A percentile compares a stretch with the other conserved stretches of the same genome.
Evolutionary conservation across 1,139 yeast genomes (phyloP).

Genomic region (Debaryomyces psychrophilus): DNA sequence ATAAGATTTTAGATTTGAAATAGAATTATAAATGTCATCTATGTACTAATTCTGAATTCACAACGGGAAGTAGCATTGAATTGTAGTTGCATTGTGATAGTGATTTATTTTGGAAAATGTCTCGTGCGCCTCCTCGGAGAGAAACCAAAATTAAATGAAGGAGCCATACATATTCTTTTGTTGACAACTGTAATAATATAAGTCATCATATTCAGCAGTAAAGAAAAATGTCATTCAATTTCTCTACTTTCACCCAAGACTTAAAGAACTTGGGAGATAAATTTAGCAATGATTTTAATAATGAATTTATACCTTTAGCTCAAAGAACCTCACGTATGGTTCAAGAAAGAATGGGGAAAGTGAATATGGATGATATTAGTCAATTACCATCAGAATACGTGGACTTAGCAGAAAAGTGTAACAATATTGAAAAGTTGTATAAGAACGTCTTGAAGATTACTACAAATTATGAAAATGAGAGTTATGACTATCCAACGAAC

Average conservation of each 20-base stretch:
- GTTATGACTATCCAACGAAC: constrained; percentile 87
- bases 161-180: not conserved
- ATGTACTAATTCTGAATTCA: too few relatives aligned
- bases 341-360: constrained; percentile 77
- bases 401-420: constrained; percentile 75
- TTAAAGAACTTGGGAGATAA: constrained; percentile 44
- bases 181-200: not conserved
- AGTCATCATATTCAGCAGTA: not conserved
- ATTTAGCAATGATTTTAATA: constrained; percentile 46
- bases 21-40: too few relatives aligned
- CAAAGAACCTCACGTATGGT: constrained; percentile 79
- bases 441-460: constrained; percentile 74
- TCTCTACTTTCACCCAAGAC: constrained; percentile 45
- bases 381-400: constrained; percentile 83
- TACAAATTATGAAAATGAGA: constrained; percentile 69
- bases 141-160: not conserved
- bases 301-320: constrained; percentile 63
- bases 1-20: not conserved
- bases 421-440: constrained; percentile 73
- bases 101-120: not conserved
- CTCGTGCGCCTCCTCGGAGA: constrained; percentile 8
- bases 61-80: not conserved
- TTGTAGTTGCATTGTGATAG: not conserved
- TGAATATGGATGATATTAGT: constrained; percentile 68
- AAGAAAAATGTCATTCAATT: constrained; percentile 48